Base-by-base conservation (phyloP, 352 stramenopile genomes). In the Globisporangium ultimum region DNA sequence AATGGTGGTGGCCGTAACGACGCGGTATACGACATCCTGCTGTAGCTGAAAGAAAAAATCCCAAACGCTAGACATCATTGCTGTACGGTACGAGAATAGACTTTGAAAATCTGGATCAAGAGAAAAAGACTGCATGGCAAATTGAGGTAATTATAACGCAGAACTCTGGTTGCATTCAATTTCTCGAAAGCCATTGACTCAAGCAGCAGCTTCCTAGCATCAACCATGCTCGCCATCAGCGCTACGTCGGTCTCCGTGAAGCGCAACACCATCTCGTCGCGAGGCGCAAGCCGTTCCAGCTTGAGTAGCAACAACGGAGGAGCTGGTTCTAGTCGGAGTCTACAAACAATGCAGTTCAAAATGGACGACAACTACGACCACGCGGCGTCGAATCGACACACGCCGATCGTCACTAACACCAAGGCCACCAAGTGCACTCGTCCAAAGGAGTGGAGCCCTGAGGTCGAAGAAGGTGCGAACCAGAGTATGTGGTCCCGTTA, bases 381-480 rank as follows among this genome's bases (percentile, higher is more conserved):
- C 3, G 64, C 66, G 36, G 67, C 50, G 62, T 70, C 34, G 57
- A 59, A 53, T 24, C 41, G 56, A 4, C 53, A 70, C 45, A 67
- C 64, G 20, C 71, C 77, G n/a, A 63, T 89, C 20, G 38, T 80
- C 48, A 80, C 70, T 14, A 80, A 57, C 48, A 68, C 68, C 46
- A 89, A 88, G 49, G 74, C 82, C 14, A 83, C 68, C 10, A 72
- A 72, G 18, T 89, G 79, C 65, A 78, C 81, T 52, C 76, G 84
- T 21, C 76, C 75, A 0, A 89, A 91, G 48, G 77, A 88, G 45
- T 91, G 84, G 82, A 84, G 63, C 32, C 63, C 68, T 1, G 76
- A 88, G 17, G 82, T 74, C 34, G 80, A 93, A 71, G 72, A 91
- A 73, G 76, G 76, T 83, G 40, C 6, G 34, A 20, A 18, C 0